These are phyloP conservation scores for Mollisia scopiformis DNA, from an alignment of 2,329 filamentous ascomycete species.

Conservation along the genomic window DNA sequence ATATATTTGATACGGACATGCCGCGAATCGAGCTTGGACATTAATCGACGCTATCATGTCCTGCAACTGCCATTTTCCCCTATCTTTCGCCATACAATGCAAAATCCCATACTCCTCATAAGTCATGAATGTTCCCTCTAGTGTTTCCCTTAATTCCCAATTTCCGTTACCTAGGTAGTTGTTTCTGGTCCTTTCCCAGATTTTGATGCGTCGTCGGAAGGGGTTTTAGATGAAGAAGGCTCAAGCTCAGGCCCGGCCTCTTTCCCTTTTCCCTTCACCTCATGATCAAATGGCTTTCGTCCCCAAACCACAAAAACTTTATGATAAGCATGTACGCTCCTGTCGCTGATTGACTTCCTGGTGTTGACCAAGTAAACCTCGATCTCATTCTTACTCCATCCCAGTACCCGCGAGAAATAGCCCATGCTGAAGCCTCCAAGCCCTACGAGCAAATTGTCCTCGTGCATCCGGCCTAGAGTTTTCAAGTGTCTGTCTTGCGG, in stretches of 20 bases:
- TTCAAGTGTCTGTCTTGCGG: constrained; percentile 41
- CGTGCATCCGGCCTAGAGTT: constrained; percentile 29
- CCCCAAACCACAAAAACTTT: constrained; percentile 35
- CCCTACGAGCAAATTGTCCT: constrained; percentile 31
- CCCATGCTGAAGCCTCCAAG: constrained; percentile 32
- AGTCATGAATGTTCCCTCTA: not conserved
- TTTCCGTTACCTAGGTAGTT: not conserved
- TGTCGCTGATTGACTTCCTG: constrained; percentile 30
- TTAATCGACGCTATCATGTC: not conserved
- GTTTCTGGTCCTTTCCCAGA: not conserved
- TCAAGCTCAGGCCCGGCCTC: no score
- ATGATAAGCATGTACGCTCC: constrained; percentile 33
- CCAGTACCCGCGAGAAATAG: constrained; percentile 28
- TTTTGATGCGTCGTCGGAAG: not conserved
- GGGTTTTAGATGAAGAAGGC: not conserved
- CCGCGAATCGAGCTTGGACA: no score
- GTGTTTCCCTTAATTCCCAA: not conserved
- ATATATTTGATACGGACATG: no score
- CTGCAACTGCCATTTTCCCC: not conserved
- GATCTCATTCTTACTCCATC: constrained; percentile 36
- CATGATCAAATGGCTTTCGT: constrained; percentile 23
- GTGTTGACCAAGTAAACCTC: constrained; percentile 36
- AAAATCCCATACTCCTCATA: not conserved
- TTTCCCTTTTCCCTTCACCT: not conserved
- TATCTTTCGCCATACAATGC: not conserved